phyloP scores from a whole-genome alignment of 345 rosid genomes.

The Brassica napus region Da-Ae NC_063444.1:1371501-1372000 shows the following conservation, averaged over 20 bases:
- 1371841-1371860: conserved; percentile 31
- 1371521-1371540: conserved; percentile 77
- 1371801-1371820: conserved; percentile 27
- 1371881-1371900: conserved; percentile 46
- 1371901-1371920: conserved; percentile 38
- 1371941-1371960: conserved; percentile 43
- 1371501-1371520: conserved; percentile 96
- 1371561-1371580: conserved; percentile 71
- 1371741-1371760: conserved; percentile 59
- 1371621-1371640: conserved; percentile 43
- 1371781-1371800: conserved; percentile 40
- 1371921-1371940: conserved; percentile 41
- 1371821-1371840: conserved; percentile 48
- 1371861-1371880: neutral
- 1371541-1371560: conserved; percentile 81
- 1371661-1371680: conserved; percentile 39
- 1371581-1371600: conserved; percentile 63
- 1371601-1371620: conserved; percentile 36
- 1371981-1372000: conserved; percentile 45
- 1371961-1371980: conserved; percentile 41
- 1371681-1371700: conserved; percentile 46
- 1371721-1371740: conserved; percentile 67
- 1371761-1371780: conserved; percentile 44
- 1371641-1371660: conserved; percentile 30
- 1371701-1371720: conserved; percentile 75